A percentile compares a stretch with the other conserved stretches of the same genome.
phyloP scores from a whole-genome alignment of 176 grass and related monocot genomes.

The Avena insularis region DNA sequence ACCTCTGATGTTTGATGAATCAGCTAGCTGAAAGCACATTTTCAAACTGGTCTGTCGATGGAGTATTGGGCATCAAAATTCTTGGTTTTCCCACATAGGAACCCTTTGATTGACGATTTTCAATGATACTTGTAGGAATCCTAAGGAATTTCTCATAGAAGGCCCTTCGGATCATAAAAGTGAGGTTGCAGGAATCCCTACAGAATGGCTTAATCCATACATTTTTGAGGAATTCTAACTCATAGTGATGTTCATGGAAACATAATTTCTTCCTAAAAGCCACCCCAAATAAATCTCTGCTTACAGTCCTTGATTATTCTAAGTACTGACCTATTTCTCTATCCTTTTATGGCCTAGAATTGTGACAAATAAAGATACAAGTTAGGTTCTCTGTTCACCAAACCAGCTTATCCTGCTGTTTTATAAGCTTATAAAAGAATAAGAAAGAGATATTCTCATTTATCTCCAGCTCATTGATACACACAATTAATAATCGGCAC shows the following conservation, averaged over 20 bases:
- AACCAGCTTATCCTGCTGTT: background rate
- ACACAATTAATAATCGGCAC: background rate
- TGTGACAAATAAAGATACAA: conserved; percentile 9
- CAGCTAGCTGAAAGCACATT: conserved; percentile 13
- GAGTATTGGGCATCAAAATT: conserved; percentile 13
- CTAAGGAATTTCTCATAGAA: background rate
- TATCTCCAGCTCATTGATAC: background rate
- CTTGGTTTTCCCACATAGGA: background rate
- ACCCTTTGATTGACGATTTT: conserved; percentile 3
- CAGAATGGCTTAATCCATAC: background rate
- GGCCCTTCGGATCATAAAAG: background rate
- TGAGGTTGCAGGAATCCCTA: background rate
- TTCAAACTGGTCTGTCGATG: background rate
- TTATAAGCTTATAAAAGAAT: background rate
- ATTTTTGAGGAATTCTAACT: background rate
- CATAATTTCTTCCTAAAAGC: background rate
- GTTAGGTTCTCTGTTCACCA: background rate
- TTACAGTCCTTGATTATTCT: background rate
- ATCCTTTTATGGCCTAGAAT: background rate
- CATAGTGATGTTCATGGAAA: background rate
- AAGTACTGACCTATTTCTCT: background rate
- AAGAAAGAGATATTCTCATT: background rate
- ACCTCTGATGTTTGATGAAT: conserved; percentile 17
- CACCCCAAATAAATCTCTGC: background rate
- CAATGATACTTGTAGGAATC: background rate